Conservation (phyloP, 1,139 yeast species). For the Candida sojae region DNA sequence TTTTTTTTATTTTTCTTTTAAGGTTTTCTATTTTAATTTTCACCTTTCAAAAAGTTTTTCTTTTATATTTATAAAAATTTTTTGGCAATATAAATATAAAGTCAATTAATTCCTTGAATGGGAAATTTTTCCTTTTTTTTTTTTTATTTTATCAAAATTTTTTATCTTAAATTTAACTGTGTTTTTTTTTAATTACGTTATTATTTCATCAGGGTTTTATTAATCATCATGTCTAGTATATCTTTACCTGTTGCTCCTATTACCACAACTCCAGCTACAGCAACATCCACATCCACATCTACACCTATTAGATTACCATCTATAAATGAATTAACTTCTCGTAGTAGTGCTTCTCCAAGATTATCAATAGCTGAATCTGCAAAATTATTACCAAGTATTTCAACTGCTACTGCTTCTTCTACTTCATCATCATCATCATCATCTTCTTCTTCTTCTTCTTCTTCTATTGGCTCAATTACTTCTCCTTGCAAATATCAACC, state of each 20-base stretch:
- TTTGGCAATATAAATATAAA: slow-evolving; percentile 1
- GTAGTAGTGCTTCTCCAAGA: slow-evolving; percentile 10
- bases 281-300: background rate
- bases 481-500: slow-evolving; percentile 14
- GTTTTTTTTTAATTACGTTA: background rate
- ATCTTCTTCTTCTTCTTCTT: no score
- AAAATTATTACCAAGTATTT: slow-evolving; percentile 10
- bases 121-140: background rate
- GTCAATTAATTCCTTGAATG: background rate
- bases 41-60: background rate
- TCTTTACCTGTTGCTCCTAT: background rate
- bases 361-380: slow-evolving; percentile 4
- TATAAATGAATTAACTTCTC: slow-evolving; percentile 34
- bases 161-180: background rate
- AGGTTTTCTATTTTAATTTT: background rate
- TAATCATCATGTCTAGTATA: background rate
- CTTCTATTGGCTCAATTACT: background rate
- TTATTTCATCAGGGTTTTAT: background rate
- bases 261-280: slow-evolving; percentile 6
- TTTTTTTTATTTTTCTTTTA: no score
- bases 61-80: background rate
- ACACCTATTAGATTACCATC: slow-evolving; percentile 31
- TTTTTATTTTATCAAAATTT: background rate
- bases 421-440: background rate
- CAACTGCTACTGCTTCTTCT: background rate